phyloP scores from a whole-genome alignment of 2,329 filamentous ascomycete genomes.

The Hypoxylon rubiginosum region DNA sequence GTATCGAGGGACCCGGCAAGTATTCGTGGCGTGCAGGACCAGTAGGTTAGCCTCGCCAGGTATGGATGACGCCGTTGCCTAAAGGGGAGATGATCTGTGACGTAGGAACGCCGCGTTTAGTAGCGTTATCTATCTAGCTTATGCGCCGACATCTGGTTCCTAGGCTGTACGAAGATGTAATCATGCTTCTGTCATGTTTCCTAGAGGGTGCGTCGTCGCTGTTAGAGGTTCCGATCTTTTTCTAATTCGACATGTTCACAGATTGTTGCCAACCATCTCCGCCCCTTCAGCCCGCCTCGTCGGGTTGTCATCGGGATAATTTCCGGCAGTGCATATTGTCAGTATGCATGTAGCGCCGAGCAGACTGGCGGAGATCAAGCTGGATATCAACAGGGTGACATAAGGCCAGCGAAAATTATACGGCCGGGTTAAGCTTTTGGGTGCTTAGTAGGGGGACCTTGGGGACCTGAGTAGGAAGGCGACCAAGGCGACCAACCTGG shows the following conservation, averaged over 20 bases:
- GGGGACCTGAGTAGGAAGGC: constrained; percentile 17
- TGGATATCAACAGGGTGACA: constrained; percentile 27
- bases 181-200: constrained; percentile 26
- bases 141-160: constrained; percentile 17
- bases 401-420: constrained; percentile 27
- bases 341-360: constrained; percentile 11
- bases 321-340: constrained; percentile 18
- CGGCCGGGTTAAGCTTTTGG: background rate
- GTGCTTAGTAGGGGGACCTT: background rate
- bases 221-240: background rate
- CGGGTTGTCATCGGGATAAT: constrained; percentile 32
- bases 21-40: constrained; percentile 38
- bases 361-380: constrained; percentile 2
- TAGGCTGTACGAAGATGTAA: constrained; percentile 40
- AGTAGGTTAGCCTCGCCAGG: constrained; percentile 31
- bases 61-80: constrained; percentile 30
- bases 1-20: constrained; percentile 36
- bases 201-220: constrained; percentile 13
- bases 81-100: constrained; percentile 37
- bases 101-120: constrained; percentile 31
- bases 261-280: background rate
- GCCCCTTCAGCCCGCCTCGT: constrained; percentile 19
- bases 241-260: background rate
- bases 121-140: constrained; percentile 28
- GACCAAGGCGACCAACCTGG: constrained; percentile 28